These are phyloP conservation scores for Heterobasidion occidentale DNA, from an alignment of 1,284 basidiomycete species.

Conservation along the genomic window DNA sequence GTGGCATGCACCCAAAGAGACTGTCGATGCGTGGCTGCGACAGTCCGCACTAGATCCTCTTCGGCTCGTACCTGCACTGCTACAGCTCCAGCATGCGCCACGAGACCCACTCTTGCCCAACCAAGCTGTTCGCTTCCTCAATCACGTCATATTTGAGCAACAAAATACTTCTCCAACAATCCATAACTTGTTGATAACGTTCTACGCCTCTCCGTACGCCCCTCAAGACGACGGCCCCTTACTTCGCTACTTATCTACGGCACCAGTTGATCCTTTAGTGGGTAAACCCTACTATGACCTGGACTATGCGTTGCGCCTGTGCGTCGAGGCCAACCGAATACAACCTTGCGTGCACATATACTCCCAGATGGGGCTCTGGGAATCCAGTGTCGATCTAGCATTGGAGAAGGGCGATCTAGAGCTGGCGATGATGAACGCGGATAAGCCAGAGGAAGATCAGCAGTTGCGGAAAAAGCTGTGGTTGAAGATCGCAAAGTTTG, in stretches of 20 bases:
- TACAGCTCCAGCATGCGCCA: slow-evolving; percentile 69
- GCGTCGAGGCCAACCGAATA: slow-evolving; percentile 74
- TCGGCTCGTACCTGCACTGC: slow-evolving; percentile 84
- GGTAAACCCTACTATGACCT: slow-evolving; percentile 92
- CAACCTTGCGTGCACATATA: slow-evolving; percentile 97
- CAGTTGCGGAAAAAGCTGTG: slow-evolving; percentile 89
- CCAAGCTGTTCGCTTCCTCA: slow-evolving; percentile 86
- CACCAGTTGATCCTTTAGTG: slow-evolving; percentile 77
- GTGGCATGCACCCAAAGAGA: slow-evolving; percentile 79
- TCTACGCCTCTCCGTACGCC: slow-evolving; percentile 55
- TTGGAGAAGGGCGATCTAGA: slow-evolving; percentile 91
- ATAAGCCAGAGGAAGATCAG: slow-evolving; percentile 87
- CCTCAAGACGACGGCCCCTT: slow-evolving; percentile 74
- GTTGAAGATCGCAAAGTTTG: slow-evolving; percentile 96
- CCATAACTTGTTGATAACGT: slow-evolving; percentile 91
- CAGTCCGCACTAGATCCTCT: slow-evolving; percentile 75
- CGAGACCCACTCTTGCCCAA: slow-evolving; percentile 68
- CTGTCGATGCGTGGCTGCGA: slow-evolving; percentile 89
- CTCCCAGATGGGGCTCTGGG: slow-evolving; percentile 95
- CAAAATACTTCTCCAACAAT: slow-evolving; percentile 80
- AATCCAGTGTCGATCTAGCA: slow-evolving; percentile 94
- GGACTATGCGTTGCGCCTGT: slow-evolving; percentile 92
- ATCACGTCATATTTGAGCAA: slow-evolving; percentile 75
- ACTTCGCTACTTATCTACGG: slow-evolving; percentile 79
- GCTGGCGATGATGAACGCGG: slow-evolving; percentile 88